Evolutionary conservation across 345 rosid genomes (phyloP).

Genomic region (Eucalyptus brandiana): DNA sequence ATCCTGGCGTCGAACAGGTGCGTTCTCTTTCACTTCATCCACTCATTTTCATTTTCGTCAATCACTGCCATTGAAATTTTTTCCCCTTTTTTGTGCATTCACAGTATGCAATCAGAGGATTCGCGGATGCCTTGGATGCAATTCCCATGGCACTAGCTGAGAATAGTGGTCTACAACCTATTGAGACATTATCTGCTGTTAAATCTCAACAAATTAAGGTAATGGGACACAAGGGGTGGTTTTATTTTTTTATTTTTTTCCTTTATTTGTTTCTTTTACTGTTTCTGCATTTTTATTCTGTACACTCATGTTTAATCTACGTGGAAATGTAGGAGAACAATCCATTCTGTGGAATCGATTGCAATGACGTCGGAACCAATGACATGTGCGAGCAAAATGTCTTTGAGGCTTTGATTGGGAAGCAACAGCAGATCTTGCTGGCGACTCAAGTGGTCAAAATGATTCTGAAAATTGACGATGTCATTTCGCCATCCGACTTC

Average conservation of each 20-base stretch:
- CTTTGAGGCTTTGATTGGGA: conserved; percentile 92
- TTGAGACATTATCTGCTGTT: conserved; percentile 88
- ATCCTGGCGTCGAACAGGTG: conserved; percentile 98
- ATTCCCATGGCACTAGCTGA: conserved; percentile 97
- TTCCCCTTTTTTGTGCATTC: not conserved
- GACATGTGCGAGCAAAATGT: conserved; percentile 90
- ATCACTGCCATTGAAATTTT: not conserved
- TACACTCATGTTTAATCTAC: not conserved
- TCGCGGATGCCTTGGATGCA: conserved; percentile 87
- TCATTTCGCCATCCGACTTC: conserved; percentile 71
- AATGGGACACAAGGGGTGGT: not conserved
- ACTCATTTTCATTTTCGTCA: not conserved
- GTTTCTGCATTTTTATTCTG: not conserved
- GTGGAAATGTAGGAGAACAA: conserved; percentile 58
- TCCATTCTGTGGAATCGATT: conserved; percentile 74
- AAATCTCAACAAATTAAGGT: conserved; percentile 92
- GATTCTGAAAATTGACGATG: conserved; percentile 95
- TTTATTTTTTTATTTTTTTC: no score
- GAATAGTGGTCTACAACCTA: conserved; percentile 94
- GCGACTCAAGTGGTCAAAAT: conserved; percentile 99
- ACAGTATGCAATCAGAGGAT: conserved; percentile 93
- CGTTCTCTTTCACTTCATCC: not conserved
- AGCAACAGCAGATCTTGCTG: conserved; percentile 90
- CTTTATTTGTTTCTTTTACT: not conserved
- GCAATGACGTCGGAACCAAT: conserved; percentile 94